Conservation (phyloP, 2,329 filamentous ascomycete species). For the Pochonia chlamydosporia region DNA sequence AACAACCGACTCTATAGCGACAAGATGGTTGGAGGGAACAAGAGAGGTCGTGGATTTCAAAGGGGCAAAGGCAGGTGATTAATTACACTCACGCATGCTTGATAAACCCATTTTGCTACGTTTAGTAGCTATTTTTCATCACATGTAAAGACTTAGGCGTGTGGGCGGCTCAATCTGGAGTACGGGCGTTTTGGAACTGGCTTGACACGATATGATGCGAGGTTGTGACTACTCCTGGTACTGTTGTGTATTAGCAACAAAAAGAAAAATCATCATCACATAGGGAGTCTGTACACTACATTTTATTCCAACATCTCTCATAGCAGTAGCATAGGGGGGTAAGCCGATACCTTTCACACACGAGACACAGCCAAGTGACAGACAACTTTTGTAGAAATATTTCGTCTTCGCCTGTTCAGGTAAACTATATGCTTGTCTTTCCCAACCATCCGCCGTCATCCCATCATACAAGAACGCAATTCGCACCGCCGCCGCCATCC, state of each 20-base stretch:
- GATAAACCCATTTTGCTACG: no score
- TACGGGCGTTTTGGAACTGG: not conserved
- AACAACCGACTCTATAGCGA: slow-evolving; percentile 50
- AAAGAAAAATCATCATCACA: no score
- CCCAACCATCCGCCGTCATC: not conserved
- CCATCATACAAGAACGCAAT: not conserved
- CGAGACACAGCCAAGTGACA: not conserved
- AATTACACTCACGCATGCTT: not conserved
- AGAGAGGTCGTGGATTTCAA: slow-evolving; percentile 21
- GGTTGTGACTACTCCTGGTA: not conserved
- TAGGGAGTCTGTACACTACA: no score
- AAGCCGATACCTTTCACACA: not conserved
- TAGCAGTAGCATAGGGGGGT: not conserved
- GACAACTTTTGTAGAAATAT: no score
- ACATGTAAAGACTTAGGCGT: not conserved
- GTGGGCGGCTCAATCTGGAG: not conserved
- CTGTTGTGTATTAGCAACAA: not conserved
- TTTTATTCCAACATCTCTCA: no score
- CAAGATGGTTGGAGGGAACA: slow-evolving; percentile 27
- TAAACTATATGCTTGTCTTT: no score
- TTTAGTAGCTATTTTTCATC: no score
- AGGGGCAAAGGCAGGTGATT: slow-evolving; percentile 9
- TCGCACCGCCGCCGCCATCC: not conserved
- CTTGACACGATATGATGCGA: no score
- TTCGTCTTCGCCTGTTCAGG: no score